Percentiles rank a stretch among this genome's conserved stretches.
Evolutionary conservation across 495 filamentous ascomycete species (phyloP).

Genomic region (Emericellopsis terricola): DNA sequence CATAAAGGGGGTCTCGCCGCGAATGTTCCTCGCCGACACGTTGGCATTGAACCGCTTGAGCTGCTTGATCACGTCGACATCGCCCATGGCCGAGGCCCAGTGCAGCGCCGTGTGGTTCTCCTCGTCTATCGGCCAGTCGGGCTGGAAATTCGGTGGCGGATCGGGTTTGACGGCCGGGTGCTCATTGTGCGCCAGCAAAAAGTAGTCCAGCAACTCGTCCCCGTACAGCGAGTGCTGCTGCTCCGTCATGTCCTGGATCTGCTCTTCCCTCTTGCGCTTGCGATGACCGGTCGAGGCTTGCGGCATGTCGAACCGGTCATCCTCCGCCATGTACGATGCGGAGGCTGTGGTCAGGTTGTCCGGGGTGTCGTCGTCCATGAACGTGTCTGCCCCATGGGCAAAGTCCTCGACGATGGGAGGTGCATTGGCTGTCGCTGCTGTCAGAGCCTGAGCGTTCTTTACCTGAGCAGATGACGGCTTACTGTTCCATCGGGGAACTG

Average conservation of each 20-base stretch:
- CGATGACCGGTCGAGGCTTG: conserved; percentile 49
- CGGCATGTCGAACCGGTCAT: conserved; percentile 49
- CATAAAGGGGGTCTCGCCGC: conserved; percentile 88
- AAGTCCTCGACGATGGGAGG: conserved; percentile 21
- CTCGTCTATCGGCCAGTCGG: conserved; percentile 76
- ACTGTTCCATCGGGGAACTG: conserved; percentile 34
- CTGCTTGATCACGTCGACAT: conserved; percentile 74
- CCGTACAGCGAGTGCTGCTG: conserved; percentile 78
- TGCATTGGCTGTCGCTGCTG: conserved; percentile 6
- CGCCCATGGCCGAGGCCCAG: conserved; percentile 97
- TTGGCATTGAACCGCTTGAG: conserved; percentile 60
- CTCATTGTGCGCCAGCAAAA: conserved; percentile 61
- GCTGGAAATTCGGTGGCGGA: conserved; percentile 66
- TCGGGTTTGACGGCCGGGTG: conserved; percentile 49
- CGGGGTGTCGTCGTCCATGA: conserved; percentile 64
- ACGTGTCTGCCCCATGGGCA: conserved; percentile 31
- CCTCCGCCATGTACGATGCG: conserved; percentile 66
- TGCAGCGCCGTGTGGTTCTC: conserved; percentile 81
- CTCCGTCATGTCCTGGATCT: conserved; percentile 47
- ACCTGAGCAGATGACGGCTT: conserved; percentile 9
- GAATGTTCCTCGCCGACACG: conserved; percentile 45
- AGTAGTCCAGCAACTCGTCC: conserved; percentile 87
- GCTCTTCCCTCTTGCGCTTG: conserved; percentile 62
- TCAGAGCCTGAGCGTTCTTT: conserved; percentile 5
- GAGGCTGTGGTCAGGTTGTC: conserved; percentile 66